Conservation (phyloP, 1,284 basidiomycete genomes). For the Microbotryum intermedium region DNA sequence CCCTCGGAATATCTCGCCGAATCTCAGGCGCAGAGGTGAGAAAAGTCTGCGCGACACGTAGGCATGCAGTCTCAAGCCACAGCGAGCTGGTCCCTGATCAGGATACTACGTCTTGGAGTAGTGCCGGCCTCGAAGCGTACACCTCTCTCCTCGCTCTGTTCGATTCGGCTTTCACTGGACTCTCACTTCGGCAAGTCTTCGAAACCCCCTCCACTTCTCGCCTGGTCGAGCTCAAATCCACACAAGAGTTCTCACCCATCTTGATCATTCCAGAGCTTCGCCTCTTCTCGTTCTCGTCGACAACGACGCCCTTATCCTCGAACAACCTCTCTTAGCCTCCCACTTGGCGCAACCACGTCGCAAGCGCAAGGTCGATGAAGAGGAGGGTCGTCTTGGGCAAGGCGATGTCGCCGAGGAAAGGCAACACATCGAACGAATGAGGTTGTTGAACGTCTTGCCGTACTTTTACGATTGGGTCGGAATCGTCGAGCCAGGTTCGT, state of each 20-base stretch:
- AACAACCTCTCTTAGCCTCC: slow-evolving; percentile 5
- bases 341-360: neutral
- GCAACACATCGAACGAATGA: neutral
- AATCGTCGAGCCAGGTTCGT: neutral
- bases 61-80: neutral
- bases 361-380: neutral
- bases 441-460: neutral
- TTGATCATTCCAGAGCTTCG: neutral
- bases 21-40: neutral
- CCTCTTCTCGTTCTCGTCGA: slow-evolving; percentile 9
- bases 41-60: too few relatives aligned
- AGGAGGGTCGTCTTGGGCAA: neutral
- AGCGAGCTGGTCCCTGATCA: neutral
- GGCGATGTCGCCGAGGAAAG: neutral
- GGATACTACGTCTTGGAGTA: neutral
- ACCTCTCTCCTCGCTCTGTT: slow-evolving; percentile 18
- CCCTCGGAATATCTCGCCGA: slow-evolving; percentile 15
- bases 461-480: slow-evolving; percentile 16
- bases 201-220: neutral
- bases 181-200: neutral
- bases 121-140: slow-evolving; percentile 16
- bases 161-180: slow-evolving; percentile 2
- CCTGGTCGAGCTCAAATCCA: neutral
- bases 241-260: neutral
- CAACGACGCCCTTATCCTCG: neutral